Evolutionary conservation across 495 filamentous ascomycete genomes (phyloP).

Genomic region (Peziza echinospora): DNA sequence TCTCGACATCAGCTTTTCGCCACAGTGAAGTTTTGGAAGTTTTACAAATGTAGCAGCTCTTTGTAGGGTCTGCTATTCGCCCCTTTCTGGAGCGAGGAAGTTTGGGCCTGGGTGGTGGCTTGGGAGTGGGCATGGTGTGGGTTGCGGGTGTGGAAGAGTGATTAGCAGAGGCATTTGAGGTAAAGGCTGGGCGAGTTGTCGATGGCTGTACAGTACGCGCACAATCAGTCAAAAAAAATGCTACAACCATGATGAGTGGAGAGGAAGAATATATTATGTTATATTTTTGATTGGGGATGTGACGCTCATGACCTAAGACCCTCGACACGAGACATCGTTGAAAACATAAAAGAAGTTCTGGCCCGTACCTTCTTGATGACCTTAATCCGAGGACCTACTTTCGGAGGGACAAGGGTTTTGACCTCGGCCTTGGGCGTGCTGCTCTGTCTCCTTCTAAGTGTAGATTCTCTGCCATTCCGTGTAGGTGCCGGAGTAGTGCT

Average conservation of each 20-base stretch:
- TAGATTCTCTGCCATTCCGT: constrained; percentile 11
- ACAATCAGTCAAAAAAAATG: neutral
- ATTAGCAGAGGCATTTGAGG: neutral
- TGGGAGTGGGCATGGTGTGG: neutral
- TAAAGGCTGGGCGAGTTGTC: neutral
- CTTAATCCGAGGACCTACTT: constrained; percentile 15
- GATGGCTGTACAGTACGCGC: neutral
- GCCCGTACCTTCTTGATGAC: constrained; percentile 20
- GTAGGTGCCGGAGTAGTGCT: neutral
- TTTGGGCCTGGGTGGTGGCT: constrained; percentile 8
- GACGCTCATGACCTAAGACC: neutral
- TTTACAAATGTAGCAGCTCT: constrained; percentile 17
- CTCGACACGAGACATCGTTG: neutral
- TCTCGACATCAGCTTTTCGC: constrained; percentile 19
- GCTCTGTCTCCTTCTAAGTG: neutral
- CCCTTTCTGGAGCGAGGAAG: constrained; percentile 18
- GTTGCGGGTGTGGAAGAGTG: neutral
- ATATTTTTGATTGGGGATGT: neutral
- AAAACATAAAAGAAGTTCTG: constrained; percentile 5
- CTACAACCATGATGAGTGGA: neutral
- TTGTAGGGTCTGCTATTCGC: constrained; percentile 20
- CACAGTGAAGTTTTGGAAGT: constrained; percentile 18
- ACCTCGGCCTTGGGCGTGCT: neutral
- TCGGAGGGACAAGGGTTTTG: neutral
- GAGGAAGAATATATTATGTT: neutral